Percentiles rank a stretch among this genome's conserved stretches.
Evolutionary conservation across 192 early-diverging fungal genomes (phyloP).

Genomic region (Geranomyces variabilis): DNA sequence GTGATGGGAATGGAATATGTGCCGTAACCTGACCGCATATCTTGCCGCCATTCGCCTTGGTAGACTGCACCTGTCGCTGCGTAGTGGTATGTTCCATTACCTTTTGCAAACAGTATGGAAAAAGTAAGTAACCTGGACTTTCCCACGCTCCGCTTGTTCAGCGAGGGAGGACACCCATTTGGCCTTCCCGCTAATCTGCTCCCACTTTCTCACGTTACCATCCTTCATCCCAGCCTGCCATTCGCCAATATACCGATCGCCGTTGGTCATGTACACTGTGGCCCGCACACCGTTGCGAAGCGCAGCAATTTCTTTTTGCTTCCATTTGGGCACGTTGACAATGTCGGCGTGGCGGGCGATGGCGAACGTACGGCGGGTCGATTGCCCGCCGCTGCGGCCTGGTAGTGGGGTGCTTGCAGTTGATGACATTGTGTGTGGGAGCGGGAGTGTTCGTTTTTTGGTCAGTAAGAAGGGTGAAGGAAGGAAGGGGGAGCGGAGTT

Average conservation of each 20-base stretch:
- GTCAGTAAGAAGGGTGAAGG: too few species aligned
- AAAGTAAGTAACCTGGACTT: too few species aligned
- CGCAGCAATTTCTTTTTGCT: slow-evolving; percentile 54
- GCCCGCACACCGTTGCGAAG: slow-evolving; percentile 59
- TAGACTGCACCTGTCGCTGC: slow-evolving; percentile 50
- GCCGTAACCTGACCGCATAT: slow-evolving; percentile 56
- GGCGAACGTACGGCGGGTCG: slow-evolving; percentile 16
- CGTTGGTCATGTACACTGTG: slow-evolving; percentile 62
- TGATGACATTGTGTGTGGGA: not conserved
- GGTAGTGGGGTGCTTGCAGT: slow-evolving; percentile 1
- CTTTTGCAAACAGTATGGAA: slow-evolving; percentile 24
- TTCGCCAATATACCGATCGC: slow-evolving; percentile 63
- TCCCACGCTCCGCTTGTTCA: too few species aligned
- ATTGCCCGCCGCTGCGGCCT: not conserved
- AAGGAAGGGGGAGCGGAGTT: too few species aligned
- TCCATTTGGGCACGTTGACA: slow-evolving; percentile 48
- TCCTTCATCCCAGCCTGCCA: slow-evolving; percentile 59
- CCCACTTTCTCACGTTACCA: slow-evolving; percentile 34
- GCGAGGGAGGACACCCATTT: not conserved
- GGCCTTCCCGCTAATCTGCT: too few species aligned
- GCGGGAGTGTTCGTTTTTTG: too few species aligned
- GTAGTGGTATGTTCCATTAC: slow-evolving; percentile 62
- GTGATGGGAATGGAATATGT: slow-evolving; percentile 53
- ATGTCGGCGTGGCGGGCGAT: slow-evolving; percentile 47
- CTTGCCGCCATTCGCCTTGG: slow-evolving; percentile 60